Base-by-base conservation (phyloP, 257 asterid genomes). In the Ilex asprella region DNA sequence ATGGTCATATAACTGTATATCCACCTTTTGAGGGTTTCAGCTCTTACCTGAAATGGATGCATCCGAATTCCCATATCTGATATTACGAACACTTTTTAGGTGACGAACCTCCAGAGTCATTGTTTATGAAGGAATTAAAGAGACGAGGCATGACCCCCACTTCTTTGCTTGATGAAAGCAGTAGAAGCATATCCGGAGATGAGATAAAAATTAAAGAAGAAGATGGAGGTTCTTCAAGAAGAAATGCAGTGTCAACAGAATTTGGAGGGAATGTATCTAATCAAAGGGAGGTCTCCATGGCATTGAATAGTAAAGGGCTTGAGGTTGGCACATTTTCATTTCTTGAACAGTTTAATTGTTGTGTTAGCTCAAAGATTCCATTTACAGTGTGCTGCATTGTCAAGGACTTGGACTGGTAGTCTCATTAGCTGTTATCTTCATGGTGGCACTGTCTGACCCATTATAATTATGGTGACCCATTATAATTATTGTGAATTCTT, bases 231-330 rank as follows among this genome's bases (percentile, higher is more conserved):
- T 80, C 67, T 62, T 78, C 85, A 7, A 71, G 81, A 63, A 81
- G 84, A 73, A 81, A 84, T 71, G 88, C 89, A 8, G 71, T 76
- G 47, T 64, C 81, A 16, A 82, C 79, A 39, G 88, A 81, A 70
- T 76, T 78, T 56, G 95, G 74, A 62, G 57, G 75, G 16, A 79
- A 76, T 72, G 58, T 88, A 29, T 70, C 79, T 63, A 77, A 76
- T 78, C 99, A 89, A 70, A 77, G 94, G 76, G 94, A 85, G 59
- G 76, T 61, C 71, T 92, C 99, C 35, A 83, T 84, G 95, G 89
- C 95, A 44, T 82, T 92, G 62, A 92, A 92, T 76, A 92, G 97
- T 32, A 96, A 92, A 81, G 99, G 99, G 73, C 88, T 92, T 61
- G 97, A 89, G 99, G 99, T 92, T 64, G 59, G 76, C 64, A 52